Conservation (phyloP, 345 rosid species). For the Bruguiera parviflora region DNA sequence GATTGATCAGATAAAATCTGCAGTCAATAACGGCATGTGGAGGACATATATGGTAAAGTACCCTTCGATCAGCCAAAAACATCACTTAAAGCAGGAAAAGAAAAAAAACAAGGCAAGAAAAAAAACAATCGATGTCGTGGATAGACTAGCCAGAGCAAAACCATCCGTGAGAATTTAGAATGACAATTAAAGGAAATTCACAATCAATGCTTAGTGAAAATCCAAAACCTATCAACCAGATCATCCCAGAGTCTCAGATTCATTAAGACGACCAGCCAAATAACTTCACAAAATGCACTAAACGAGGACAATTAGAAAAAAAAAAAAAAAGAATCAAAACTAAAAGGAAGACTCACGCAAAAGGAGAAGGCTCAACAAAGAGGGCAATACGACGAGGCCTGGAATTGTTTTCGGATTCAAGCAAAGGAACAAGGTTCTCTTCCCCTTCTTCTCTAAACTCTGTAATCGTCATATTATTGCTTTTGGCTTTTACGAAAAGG, state of each 20-base stretch:
- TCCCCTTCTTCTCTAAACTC: conserved; percentile 49
- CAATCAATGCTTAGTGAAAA: conserved; percentile 10
- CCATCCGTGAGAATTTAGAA: conserved; percentile 4
- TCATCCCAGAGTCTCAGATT: not conserved
- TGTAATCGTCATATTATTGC: conserved; percentile 52
- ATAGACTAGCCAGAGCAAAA: not conserved
- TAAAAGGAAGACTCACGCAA: conserved; percentile 56
- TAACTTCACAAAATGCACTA: conserved; percentile 4
- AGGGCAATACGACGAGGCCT: conserved; percentile 87
- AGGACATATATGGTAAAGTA: not conserved
- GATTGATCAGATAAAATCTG: too few relatives aligned
- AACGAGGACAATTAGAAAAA: not conserved
- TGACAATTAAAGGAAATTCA: not conserved
- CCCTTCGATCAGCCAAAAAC: not conserved
- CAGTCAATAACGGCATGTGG: not conserved
- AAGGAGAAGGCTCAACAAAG: conserved; percentile 97
- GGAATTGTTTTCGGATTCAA: conserved; percentile 48
- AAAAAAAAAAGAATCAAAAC: not conserved
- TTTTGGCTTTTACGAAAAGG: conserved; percentile 25
- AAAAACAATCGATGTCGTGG: not conserved
- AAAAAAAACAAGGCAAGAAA: not conserved
- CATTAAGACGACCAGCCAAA: not conserved
- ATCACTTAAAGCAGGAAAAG: not conserved
- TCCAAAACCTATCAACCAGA: conserved; percentile 1
- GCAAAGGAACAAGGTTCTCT: conserved; percentile 45